These are phyloP conservation scores for Gossypium sturtianum DNA, from an alignment of 345 rosid genomes.

Conservation along the genomic window DNA sequence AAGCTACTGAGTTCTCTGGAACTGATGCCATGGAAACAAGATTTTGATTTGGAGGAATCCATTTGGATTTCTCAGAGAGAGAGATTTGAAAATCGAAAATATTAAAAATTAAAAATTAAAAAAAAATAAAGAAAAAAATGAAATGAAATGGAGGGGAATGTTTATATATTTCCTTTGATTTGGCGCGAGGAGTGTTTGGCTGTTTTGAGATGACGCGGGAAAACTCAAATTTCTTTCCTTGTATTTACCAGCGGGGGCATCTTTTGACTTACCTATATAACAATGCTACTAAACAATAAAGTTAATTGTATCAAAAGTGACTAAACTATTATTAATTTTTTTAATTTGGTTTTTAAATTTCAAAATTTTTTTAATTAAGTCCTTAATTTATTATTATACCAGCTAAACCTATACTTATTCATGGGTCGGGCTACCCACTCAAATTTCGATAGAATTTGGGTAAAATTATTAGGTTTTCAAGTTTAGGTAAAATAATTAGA, in stretches of 20 bases:
- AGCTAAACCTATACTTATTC: too few species aligned
- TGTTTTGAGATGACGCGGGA: conserved; percentile 4
- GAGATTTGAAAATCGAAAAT: neutral
- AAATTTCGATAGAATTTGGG: too few species aligned
- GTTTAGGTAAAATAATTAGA: too few species aligned
- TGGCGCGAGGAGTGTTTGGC: neutral
- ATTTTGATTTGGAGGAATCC: conserved; percentile 36
- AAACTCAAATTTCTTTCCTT: neutral
- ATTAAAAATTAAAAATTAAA: neutral
- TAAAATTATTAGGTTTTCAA: too few species aligned
- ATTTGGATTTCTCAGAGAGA: neutral
- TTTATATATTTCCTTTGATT: neutral
- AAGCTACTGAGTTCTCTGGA: conserved; percentile 76
- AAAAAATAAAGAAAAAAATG: neutral
- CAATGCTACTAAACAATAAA: too few species aligned
- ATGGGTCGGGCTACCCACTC: too few species aligned
- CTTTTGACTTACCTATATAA: too few species aligned
- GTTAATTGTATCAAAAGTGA: too few species aligned
- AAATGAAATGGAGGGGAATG: neutral
- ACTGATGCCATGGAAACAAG: conserved; percentile 55
- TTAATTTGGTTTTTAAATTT: too few species aligned
- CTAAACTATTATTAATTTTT: too few species aligned
- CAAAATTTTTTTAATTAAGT: too few species aligned
- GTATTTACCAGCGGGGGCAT: neutral
- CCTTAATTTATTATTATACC: too few species aligned